Evolutionary conservation across 495 filamentous ascomycete species (phyloP), one percentile per base, ranked within the genome.

Genomic region (Penicillium diatomitis): DNA sequence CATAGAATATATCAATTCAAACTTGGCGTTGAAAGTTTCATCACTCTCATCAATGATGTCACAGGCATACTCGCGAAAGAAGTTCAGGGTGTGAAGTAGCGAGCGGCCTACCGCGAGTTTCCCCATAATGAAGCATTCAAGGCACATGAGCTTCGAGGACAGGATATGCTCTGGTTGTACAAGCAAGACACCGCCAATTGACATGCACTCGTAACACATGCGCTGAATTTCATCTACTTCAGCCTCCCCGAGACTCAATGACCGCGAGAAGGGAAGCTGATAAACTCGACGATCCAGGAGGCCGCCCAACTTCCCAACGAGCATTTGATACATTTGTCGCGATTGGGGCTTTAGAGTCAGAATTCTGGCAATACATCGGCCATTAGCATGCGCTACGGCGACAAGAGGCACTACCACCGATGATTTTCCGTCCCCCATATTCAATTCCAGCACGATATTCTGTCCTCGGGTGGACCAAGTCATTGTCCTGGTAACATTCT

Each of bases 381-480:
- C 68, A 50, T 87, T 61, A 2, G 82, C 80, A 11, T 85, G 61
- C 2, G 62, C 57, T 0, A 73, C 66, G 2, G 79, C 73, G 2
- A 83, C 74, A 20, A 84, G 77, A 0, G 85, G 85, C 0, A 86
- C 72, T 44, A 90, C 84, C 2, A 88, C 81, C 0, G 80, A 81
- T 0, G 83, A 81, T 52, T 90, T 90, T 0, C 85, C 85, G 60
- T 85, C 77, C 0, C 85, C 85, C 84, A 88, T 88, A 52, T 87
- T 87, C 30, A 90, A 62, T 56, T 89, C 84, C 61, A 87, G 71
- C 7, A 84, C 78, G 0, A 68, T 51, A 56, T 83, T 88, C 3
- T 49, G 8, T 1, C 49, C 59, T 0, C 53, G 50, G 0, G 52
- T 47, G 0, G 76, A 75, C 0, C 42, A 39, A 9, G 67, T 77